These are phyloP conservation scores for Lactarius sp. DNA, from an alignment of 768 basidiomycete genomes.

Conservation along the genomic window DNA sequence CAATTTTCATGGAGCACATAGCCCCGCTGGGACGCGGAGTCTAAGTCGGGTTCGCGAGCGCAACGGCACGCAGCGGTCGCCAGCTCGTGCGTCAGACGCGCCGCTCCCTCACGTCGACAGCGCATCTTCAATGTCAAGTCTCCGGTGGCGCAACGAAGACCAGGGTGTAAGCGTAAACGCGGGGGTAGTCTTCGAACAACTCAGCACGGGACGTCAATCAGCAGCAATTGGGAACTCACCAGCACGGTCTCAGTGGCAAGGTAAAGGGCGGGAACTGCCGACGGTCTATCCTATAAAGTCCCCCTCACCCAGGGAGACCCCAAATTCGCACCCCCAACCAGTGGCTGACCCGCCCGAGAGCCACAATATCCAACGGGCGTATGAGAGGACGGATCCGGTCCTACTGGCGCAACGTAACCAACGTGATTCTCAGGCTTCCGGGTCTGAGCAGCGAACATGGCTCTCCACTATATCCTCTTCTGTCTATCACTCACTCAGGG, in stretches of 20 bases:
- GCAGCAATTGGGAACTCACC: not conserved
- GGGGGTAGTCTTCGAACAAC: slow-evolving; percentile 22
- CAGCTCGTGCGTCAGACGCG: slow-evolving; percentile 26
- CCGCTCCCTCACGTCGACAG: slow-evolving; percentile 18
- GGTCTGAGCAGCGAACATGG: slow-evolving; percentile 24
- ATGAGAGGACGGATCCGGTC: slow-evolving; percentile 1
- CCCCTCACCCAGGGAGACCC: not conserved
- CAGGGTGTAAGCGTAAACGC: slow-evolving; percentile 18
- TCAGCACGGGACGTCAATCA: slow-evolving; percentile 1
- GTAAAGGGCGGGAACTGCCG: not conserved
- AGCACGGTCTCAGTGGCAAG: slow-evolving; percentile 1
- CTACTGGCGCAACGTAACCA: slow-evolving; percentile 4
- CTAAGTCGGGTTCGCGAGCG: slow-evolving; percentile 27
- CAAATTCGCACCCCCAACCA: not conserved
- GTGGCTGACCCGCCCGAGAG: not conserved
- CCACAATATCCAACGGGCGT: not conserved
- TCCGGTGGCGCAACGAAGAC: slow-evolving; percentile 20
- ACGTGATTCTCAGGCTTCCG: slow-evolving; percentile 3
- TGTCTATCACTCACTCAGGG: slow-evolving; percentile 36
- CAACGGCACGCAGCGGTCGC: slow-evolving; percentile 29
- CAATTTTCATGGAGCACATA: not conserved
- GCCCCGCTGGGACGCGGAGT: not conserved
- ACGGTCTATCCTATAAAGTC: not conserved
- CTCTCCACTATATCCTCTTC: slow-evolving; percentile 24
- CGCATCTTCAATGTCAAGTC: slow-evolving; percentile 17